Evolutionary conservation across 2,329 filamentous ascomycete genomes (phyloP).

Genomic region (Fusarium nurragi): DNA sequence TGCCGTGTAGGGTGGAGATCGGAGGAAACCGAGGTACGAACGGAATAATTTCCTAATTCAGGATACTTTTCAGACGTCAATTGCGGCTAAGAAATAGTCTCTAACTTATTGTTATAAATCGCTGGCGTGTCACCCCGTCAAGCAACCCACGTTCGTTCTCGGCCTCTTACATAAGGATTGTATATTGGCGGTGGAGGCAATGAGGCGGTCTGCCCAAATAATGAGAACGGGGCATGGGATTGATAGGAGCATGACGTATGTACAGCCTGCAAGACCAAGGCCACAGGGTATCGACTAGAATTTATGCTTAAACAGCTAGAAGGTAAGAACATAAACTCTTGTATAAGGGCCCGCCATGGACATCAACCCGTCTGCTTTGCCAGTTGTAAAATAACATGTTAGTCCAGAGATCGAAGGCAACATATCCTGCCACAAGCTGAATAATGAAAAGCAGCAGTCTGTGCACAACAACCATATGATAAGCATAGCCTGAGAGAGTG

Average conservation of each 20-base stretch:
- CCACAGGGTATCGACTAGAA: constrained; percentile 24
- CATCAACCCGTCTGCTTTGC: neutral
- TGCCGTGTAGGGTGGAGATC: neutral
- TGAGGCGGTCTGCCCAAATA: constrained; percentile 9
- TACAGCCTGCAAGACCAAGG: neutral
- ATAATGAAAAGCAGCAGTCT: neutral
- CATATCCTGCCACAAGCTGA: neutral
- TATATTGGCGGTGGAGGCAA: constrained; percentile 8
- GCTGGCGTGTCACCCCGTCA: constrained; percentile 21
- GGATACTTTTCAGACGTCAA: constrained; percentile 13
- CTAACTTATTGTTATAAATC: neutral
- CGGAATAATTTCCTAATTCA: constrained; percentile 32
- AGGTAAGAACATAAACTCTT: neutral
- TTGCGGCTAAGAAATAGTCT: constrained; percentile 5
- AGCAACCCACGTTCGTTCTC: constrained; percentile 5
- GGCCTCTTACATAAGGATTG: constrained; percentile 21
- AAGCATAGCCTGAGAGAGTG: neutral
- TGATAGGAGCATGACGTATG: neutral
- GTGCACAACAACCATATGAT: neutral
- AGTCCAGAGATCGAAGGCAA: neutral
- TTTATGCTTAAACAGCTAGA: constrained; percentile 1
- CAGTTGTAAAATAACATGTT: neutral
- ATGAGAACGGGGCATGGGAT: neutral
- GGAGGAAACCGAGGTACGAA: constrained; percentile 26
- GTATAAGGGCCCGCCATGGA: constrained; percentile 9